Percentiles rank a stretch among this genome's conserved stretches.
Conservation (phyloP, 495 filamentous ascomycete species). For the Zalerion maritima region DNA sequence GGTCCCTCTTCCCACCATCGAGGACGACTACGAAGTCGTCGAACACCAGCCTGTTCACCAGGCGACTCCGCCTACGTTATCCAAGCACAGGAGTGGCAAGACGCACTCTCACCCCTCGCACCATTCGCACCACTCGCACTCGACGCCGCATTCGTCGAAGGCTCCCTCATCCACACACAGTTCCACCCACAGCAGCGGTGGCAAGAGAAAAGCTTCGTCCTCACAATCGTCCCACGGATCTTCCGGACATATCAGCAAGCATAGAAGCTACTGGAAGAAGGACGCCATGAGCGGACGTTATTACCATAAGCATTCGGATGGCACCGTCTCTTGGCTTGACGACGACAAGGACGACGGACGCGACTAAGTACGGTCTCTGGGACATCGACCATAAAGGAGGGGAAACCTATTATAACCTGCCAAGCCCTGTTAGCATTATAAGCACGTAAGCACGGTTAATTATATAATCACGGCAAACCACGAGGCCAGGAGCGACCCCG, state of each 20-base stretch:
- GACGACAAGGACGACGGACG: constrained; percentile 3
- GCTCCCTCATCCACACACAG: constrained; percentile 1
- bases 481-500: no score
- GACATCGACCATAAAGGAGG: constrained; percentile 3
- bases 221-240: constrained; percentile 1
- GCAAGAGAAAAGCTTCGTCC: constrained; percentile 3
- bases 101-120: no score
- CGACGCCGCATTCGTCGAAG: constrained; percentile 6
- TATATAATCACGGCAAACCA: no score
- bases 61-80: constrained; percentile 2
- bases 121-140: constrained; percentile 3
- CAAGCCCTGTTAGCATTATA: constrained; percentile 2
- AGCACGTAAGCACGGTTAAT: no score
- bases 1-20: no score
- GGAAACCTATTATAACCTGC: constrained; percentile 4
- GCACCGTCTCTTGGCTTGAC: constrained; percentile 3
- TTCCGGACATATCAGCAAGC: constrained; percentile 2
- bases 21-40: constrained; percentile 3
- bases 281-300: constrained; percentile 1
- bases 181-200: constrained; percentile 2
- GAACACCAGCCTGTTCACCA: not conserved
- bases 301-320: constrained; percentile 4
- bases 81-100: no score
- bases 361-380: constrained; percentile 4
- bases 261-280: constrained; percentile 4